Conservation (phyloP, 805 yeast species). For the Schwanniomyces sp. region DNA sequence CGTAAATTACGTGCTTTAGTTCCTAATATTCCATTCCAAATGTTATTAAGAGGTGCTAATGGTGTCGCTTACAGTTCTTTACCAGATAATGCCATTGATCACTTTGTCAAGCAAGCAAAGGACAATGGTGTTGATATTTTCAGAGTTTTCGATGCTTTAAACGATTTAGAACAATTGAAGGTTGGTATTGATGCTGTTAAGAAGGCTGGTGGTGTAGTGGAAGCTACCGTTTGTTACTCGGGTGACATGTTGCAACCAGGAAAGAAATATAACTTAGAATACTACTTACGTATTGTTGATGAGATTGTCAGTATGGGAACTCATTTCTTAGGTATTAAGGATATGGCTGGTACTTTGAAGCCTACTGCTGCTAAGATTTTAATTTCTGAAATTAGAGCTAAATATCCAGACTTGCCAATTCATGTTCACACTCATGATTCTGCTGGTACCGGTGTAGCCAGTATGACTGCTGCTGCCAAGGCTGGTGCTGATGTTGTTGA, state of each 20-base stretch:
- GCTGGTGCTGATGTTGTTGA: slow-evolving; percentile 99
- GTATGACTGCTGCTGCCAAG: slow-evolving; percentile 89
- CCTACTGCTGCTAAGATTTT: slow-evolving; percentile 88
- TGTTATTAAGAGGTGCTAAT: slow-evolving; percentile 98
- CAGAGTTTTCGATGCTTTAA: slow-evolving; percentile 96
- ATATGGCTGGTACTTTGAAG: slow-evolving; percentile 99
- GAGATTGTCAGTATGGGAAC: slow-evolving; percentile 91
- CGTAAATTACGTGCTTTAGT: slow-evolving; percentile 83
- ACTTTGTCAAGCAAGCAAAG: slow-evolving; percentile 92
- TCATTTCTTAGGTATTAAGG: slow-evolving; percentile 95
- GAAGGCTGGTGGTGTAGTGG: slow-evolving; percentile 98
- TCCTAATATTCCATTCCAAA: slow-evolving; percentile 99
- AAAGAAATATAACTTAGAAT: slow-evolving; percentile 92
- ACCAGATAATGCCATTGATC: slow-evolving; percentile 98
- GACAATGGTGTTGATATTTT: slow-evolving; percentile 95
- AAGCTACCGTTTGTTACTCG: slow-evolving; percentile 96
- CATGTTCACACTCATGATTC: slow-evolving; percentile 99
- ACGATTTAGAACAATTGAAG: slow-evolving; percentile 92
- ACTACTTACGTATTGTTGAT: slow-evolving; percentile 80
- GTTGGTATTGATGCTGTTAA: slow-evolving; percentile 98
- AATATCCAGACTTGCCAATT: slow-evolving; percentile 91
- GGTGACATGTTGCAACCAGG: slow-evolving; percentile 98
- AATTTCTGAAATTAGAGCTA: slow-evolving; percentile 76
- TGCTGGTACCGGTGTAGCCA: slow-evolving; percentile 98
- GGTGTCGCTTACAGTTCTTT: slow-evolving; percentile 98